A percentile compares a stretch with the other conserved stretches of the same genome.
Conservation (phyloP, 176 grass and related monocot species). For the Oryza meyeriana region DNA sequence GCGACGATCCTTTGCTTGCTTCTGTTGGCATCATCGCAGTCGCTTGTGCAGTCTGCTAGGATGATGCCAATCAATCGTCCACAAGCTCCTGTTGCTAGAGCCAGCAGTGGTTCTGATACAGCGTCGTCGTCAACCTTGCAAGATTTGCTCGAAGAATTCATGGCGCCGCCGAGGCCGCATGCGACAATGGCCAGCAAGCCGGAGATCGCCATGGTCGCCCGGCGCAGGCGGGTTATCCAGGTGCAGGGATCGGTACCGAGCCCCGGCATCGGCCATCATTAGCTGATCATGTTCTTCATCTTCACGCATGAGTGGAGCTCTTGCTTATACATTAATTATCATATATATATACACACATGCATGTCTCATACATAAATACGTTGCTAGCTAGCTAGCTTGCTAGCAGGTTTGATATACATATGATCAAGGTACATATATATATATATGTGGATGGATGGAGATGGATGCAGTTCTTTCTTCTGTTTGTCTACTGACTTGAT, state of each 20-base stretch:
- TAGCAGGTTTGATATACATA: not conserved
- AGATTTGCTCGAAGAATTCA: constrained; percentile 14
- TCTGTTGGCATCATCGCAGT: constrained; percentile 3
- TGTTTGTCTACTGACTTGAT: not conserved
- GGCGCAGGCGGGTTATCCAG: constrained; percentile 2
- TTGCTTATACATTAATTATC: not conserved
- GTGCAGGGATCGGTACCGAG: constrained; percentile 44
- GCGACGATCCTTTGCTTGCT: constrained; percentile 9
- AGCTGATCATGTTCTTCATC: not conserved
- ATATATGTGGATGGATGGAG: not conserved
- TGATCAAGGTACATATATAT: not conserved
- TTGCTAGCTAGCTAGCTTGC: not conserved
- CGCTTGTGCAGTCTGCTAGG: constrained; percentile 35
- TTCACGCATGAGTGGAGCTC: not conserved
- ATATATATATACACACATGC: no score
- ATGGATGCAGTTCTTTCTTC: constrained; percentile 11
- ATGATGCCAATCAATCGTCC: constrained; percentile 22
- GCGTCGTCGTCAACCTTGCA: not conserved
- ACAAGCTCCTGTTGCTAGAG: not conserved
- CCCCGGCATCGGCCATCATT: constrained; percentile 53
- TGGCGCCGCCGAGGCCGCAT: not conserved
- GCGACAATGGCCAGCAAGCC: not conserved
- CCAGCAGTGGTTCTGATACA: not conserved
- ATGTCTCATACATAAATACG: not conserved
- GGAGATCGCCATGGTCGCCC: not conserved